Conservation (phyloP, 306 rosid genomes). For the Gastrolobium bilobum region DNA sequence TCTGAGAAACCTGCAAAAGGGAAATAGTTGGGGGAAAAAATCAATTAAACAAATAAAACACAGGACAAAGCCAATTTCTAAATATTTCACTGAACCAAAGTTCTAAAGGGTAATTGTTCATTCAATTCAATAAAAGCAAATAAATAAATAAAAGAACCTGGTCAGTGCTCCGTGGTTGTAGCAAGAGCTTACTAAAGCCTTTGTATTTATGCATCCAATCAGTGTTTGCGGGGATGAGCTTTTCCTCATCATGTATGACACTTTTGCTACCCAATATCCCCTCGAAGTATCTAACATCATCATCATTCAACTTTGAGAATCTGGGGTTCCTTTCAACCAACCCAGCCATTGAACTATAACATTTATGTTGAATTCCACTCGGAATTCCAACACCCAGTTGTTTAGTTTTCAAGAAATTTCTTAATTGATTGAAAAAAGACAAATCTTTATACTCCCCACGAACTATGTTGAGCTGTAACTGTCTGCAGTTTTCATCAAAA, state of each 20-base stretch:
- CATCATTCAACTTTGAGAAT: slow-evolving; percentile 71
- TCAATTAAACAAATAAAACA: slow-evolving; percentile 27
- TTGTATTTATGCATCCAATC: slow-evolving; percentile 92
- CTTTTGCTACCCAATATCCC: slow-evolving; percentile 76
- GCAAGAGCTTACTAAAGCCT: slow-evolving; percentile 85
- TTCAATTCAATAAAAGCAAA: neutral
- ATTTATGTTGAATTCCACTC: slow-evolving; percentile 48
- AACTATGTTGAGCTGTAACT: slow-evolving; percentile 29
- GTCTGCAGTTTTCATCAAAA: slow-evolving; percentile 26
- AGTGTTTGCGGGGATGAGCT: slow-evolving; percentile 74
- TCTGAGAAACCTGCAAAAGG: slow-evolving; percentile 74
- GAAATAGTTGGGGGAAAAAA: slow-evolving; percentile 22
- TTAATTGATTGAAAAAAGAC: slow-evolving; percentile 44
- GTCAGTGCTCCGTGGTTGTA: slow-evolving; percentile 77
- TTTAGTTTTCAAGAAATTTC: slow-evolving; percentile 34
- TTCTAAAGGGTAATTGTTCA: slow-evolving; percentile 32
- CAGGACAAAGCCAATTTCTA: neutral
- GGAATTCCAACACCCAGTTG: slow-evolving; percentile 44
- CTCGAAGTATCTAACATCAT: slow-evolving; percentile 74
- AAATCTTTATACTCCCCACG: slow-evolving; percentile 30
- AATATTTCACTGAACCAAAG: slow-evolving; percentile 15
- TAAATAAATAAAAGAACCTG: slow-evolving; percentile 64
- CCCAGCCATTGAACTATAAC: slow-evolving; percentile 59
- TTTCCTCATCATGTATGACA: slow-evolving; percentile 85
- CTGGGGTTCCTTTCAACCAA: slow-evolving; percentile 64